Evolutionary conservation across 2,329 filamentous ascomycete species (phyloP), one percentile per base, ranked within the genome.

Genomic region (Fusarium lyarnte): DNA sequence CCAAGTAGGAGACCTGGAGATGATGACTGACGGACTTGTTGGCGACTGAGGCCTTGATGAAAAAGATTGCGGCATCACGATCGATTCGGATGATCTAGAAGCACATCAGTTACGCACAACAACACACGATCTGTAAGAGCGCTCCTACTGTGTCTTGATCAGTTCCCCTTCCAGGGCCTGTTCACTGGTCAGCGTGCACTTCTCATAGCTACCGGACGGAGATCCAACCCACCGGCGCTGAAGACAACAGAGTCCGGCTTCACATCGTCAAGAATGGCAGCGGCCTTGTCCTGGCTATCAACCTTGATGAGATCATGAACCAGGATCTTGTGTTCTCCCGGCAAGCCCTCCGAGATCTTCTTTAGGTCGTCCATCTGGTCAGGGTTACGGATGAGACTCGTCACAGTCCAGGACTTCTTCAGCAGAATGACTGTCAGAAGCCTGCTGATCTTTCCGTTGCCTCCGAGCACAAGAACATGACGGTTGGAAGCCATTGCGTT

Each of bases 361-460:
- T 90, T 82, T 66, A 95, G 89, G 58, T 89, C 85, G 4, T 83
- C 76, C 55, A 88, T 85, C 69, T 95, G 92, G 2, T 88, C 88
- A 21, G 88, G 83, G 69, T 90, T 88, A 72, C 93, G 91, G 79
- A 95, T 90, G 66, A 95, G 84, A 78, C 90, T 93, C 39, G 91
- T 93, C 47, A 95, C 90, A 66, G 88, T 87, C 90, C 92, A 94
- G 47, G 87, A 88, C 72, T 90, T 88, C 39, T 89, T 84, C 29
- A 94, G 86, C 16, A 95, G 88, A 60, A 93, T 85, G 3, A 91
- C 91, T 10, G 92, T 94, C 17, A 95, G 85, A 36, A 91, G 83
- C 45, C 92, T 88, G 70, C 92, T 88, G 57, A 94, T 83, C 80
- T 93, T 93, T 80, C 93, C 93, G 82, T 94, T 92, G 71, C 92